These are phyloP conservation scores for Yarrowia divulgata DNA, from an alignment of 805 yeast species.

Conservation along the genomic window DNA sequence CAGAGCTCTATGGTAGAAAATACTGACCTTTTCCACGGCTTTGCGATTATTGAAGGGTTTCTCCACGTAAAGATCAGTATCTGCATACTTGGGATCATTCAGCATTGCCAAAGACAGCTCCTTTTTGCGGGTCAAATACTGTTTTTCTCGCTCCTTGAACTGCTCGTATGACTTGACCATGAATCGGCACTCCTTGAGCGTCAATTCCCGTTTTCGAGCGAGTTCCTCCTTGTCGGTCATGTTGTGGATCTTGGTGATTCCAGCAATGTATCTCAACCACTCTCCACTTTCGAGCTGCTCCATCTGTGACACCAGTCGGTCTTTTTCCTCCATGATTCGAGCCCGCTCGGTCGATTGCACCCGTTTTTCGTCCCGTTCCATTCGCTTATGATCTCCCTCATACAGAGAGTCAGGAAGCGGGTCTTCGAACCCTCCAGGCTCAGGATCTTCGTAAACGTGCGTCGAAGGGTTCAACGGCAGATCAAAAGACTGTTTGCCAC, in stretches of 20 bases:
- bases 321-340: constrained; percentile 63
- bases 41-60: constrained; percentile 19
- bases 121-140: constrained; percentile 4
- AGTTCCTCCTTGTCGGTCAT: constrained; percentile 59
- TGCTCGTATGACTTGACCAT: constrained; percentile 25
- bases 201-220: constrained; percentile 58
- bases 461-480: constrained; percentile 5
- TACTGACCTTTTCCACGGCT: background rate
- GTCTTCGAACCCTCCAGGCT: constrained; percentile 48
- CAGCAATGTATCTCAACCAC: constrained; percentile 58
- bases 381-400: constrained; percentile 60
- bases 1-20: constrained; percentile 16
- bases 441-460: constrained; percentile 10
- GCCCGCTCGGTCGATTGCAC: constrained; percentile 64
- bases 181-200: constrained; percentile 54
- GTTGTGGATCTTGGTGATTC: constrained; percentile 61
- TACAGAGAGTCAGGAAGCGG: constrained; percentile 59
- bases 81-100: constrained; percentile 24
- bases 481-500: background rate
- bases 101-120: constrained; percentile 17
- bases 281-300: constrained; percentile 57
- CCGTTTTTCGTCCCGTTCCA: constrained; percentile 69
- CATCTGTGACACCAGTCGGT: constrained; percentile 54
- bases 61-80: constrained; percentile 9
- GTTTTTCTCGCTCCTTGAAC: constrained; percentile 29